Conservation (phyloP, 2,329 filamentous ascomycete species). For the Neurospora sp. region DNA sequence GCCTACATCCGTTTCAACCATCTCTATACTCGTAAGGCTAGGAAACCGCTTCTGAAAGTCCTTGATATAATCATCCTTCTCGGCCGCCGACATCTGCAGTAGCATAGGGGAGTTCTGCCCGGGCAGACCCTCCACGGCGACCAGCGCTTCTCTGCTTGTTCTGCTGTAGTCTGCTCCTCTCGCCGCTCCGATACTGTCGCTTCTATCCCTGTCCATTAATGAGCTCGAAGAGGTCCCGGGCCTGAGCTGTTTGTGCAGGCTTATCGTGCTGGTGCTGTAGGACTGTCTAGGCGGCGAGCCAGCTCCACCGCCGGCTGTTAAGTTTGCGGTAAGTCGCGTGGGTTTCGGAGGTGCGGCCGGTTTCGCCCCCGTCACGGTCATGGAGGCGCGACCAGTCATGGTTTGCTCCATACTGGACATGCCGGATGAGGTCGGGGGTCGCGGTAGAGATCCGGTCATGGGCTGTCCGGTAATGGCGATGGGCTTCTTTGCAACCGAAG, state of each 20-base stretch:
- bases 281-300: conserved; percentile 35
- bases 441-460: conserved; percentile 7
- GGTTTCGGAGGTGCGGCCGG: conserved; percentile 53
- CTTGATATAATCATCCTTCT: conserved; percentile 55
- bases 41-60: conserved; percentile 81
- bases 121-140: conserved; percentile 33
- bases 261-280: conserved; percentile 10
- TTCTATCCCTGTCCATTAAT: background rate
- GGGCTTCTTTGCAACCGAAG: conserved; percentile 43
- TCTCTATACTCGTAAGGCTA: conserved; percentile 73
- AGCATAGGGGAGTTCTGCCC: conserved; percentile 33
- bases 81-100: conserved; percentile 41
- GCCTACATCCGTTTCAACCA: conserved; percentile 62
- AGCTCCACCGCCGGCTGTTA: conserved; percentile 26
- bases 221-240: conserved; percentile 4
- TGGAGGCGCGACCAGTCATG: conserved; percentile 1
- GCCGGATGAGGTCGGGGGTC: conserved; percentile 3
- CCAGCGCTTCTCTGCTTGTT: conserved; percentile 27
- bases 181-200: conserved; percentile 2
- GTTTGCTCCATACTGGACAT: background rate
- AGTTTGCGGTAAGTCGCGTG: conserved; percentile 46
- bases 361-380: conserved; percentile 19
- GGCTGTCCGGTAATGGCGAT: conserved; percentile 23
- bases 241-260: conserved; percentile 13
- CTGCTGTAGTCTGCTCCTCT: conserved; percentile 11